Evolutionary conservation across 2,329 filamentous ascomycete species (phyloP), one percentile per base, ranked within the genome.

Genomic region (Onygenales sp.): DNA sequence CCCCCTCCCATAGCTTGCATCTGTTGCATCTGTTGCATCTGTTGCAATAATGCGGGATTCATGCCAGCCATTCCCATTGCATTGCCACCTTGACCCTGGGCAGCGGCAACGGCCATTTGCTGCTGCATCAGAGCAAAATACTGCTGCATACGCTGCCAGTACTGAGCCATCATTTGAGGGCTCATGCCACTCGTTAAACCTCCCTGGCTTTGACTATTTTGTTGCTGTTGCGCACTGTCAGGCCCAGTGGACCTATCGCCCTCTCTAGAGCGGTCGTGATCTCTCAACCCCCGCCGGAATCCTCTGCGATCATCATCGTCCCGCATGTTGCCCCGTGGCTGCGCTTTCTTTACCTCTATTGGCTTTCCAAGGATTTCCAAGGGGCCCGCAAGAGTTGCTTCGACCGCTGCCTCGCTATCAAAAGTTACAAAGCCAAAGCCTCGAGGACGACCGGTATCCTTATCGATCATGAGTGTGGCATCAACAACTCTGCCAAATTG

Each of bases 391-490:
- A 98, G 82, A 56, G 91, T 95, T 36, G 88, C 87, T 59, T 98
- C 93, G 44, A 98, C 93, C 14, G 93, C 93, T 13, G 88, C 85
- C 65, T 98, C 93, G 60, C 86, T 94, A 71, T 98, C 93, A 62
- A 98, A 98, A 0, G 93, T 98, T 51, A 98, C 93, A 69, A 98
- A 98, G 11, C 93, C 93, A 65, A 98, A 98, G 1, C 93, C 93
- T 65, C 93, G 82, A 2, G 93, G 93, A 42, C 93, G 83, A n/a
- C 93, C 93, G 0, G 93, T 98, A 69, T 98, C 93, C 73, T 98
- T 98, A 70, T 98, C 93, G 84, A 98, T 98, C 93, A 98, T 98
- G 2, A 98, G 82, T 0, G 93, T 98, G 2, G 93, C 93, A 72
- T 98, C 93, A 40, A 98, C 86, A 17, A 98, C 93, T 56, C 92